These are phyloP conservation scores for Emiliania huxleyi DNA, from an alignment of 78 protist species.

Conservation along the genomic window DNA sequence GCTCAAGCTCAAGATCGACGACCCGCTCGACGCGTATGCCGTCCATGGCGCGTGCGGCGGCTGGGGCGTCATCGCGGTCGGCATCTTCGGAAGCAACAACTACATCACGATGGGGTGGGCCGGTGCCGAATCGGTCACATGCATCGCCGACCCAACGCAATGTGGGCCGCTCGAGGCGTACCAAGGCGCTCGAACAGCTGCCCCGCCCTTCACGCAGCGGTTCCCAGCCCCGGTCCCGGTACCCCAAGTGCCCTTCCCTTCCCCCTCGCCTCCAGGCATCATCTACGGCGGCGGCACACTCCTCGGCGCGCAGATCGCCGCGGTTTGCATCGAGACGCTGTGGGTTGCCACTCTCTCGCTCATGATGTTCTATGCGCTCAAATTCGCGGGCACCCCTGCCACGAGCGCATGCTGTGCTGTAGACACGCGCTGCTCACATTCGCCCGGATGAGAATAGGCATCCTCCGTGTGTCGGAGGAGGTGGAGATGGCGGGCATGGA, in stretches of 20 bases:
- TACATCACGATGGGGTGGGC: neutral
- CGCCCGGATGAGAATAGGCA: no score
- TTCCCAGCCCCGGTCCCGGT: no score
- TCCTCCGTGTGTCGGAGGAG: neutral
- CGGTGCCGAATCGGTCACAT: no score
- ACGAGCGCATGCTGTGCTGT: no score
- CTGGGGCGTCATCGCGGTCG: slow-evolving; percentile 49
- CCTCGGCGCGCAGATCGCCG: neutral
- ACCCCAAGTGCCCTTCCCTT: no score
- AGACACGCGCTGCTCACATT: no score
- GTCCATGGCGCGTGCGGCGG: slow-evolving; percentile 54
- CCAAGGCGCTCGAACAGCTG: neutral
- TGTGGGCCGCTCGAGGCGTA: no score
- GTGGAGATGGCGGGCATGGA: neutral
- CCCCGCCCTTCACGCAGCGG: no score
- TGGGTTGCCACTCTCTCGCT: neutral
- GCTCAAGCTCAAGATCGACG: slow-evolving; percentile 34
- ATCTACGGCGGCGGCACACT: neutral
- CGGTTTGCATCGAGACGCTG: neutral
- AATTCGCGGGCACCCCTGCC: no score
- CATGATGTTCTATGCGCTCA: neutral
- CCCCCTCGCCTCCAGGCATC: no score
- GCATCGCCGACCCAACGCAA: no score
- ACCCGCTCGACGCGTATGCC: slow-evolving; percentile 58
- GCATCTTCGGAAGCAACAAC: neutral